Percentiles rank a stretch among this genome's conserved stretches.
phyloP scores from a whole-genome alignment of 768 basidiomycete genomes.

The Agaricus blazei region DNA sequence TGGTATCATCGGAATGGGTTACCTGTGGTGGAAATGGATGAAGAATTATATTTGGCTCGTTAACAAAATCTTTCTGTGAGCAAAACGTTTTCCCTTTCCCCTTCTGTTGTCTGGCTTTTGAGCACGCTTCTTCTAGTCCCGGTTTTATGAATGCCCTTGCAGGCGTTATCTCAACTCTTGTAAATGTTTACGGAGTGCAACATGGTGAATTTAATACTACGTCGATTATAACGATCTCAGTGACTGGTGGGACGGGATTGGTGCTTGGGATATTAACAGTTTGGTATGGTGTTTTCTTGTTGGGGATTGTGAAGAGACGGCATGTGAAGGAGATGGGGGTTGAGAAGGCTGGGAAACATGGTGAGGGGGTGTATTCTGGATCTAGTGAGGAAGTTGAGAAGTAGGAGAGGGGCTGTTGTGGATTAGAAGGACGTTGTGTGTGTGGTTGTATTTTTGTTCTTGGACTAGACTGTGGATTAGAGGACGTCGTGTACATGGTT shows the following conservation, averaged over 20 bases:
- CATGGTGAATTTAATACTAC: conserved; percentile 37
- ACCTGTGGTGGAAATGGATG: conserved; percentile 57
- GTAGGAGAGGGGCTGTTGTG: neutral
- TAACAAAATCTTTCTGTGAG: conserved; percentile 54
- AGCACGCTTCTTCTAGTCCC: conserved; percentile 32
- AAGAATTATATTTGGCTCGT: conserved; percentile 55
- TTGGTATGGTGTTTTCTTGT: conserved; percentile 41
- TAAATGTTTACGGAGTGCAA: conserved; percentile 47
- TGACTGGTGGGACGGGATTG: conserved; percentile 33
- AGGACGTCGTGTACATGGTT: no score
- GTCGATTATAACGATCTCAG: conserved; percentile 41
- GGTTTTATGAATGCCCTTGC: conserved; percentile 53
- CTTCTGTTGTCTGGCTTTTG: no score
- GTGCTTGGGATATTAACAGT: conserved; percentile 36
- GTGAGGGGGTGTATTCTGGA: conserved; percentile 32
- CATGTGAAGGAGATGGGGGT: conserved; percentile 37
- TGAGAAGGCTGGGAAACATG: conserved; percentile 37
- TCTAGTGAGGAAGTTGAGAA: conserved; percentile 13
- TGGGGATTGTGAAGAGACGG: conserved; percentile 35
- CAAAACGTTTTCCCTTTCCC: neutral
- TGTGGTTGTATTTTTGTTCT: no score
- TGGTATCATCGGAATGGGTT: conserved; percentile 49
- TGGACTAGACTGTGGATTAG: no score
- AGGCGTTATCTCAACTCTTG: conserved; percentile 50
- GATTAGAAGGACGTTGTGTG: neutral